phyloP scores from a whole-genome alignment of 208 protist species.

The Crithidia mellificae region DNA sequence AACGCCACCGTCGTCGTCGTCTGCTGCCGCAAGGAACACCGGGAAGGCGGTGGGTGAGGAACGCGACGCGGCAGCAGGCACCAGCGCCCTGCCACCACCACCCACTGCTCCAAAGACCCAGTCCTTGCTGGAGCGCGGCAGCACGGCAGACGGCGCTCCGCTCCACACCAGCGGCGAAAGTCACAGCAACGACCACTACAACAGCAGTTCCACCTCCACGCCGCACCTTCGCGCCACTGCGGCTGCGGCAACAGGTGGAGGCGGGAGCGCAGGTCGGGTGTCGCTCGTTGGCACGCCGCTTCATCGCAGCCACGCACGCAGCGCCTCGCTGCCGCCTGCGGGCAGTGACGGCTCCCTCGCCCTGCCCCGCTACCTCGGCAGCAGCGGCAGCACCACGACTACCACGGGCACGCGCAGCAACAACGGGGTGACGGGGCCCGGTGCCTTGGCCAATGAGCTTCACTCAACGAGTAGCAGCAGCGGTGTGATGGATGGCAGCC shows the following conservation, averaged over 20 bases:
- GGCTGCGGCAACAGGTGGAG: not conserved
- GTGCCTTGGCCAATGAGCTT: not conserved
- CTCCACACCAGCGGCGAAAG: not conserved
- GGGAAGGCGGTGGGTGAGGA: no score
- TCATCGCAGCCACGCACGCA: not conserved
- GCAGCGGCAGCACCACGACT: not conserved
- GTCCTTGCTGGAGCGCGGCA: not conserved
- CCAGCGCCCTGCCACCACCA: not conserved
- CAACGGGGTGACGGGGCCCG: no score
- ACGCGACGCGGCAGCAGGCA: not conserved
- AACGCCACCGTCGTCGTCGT: not conserved
- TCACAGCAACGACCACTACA: no score
- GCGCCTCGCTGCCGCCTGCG: constrained; percentile 18
- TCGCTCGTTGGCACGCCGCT: not conserved
- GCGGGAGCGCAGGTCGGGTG: not conserved
- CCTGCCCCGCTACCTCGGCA: not conserved
- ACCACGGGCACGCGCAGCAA: no score
- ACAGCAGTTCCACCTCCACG: constrained; percentile 8
- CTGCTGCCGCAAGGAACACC: not conserved
- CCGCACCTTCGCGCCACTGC: not conserved
- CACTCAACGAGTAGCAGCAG: not conserved
- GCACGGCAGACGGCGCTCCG: not conserved
- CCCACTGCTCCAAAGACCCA: not conserved
- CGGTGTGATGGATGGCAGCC: not conserved
- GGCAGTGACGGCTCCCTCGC: constrained; percentile 14